These are phyloP conservation scores for Galium porrigens DNA, from an alignment of 305 asterid genomes.

Conservation along the genomic window DNA sequence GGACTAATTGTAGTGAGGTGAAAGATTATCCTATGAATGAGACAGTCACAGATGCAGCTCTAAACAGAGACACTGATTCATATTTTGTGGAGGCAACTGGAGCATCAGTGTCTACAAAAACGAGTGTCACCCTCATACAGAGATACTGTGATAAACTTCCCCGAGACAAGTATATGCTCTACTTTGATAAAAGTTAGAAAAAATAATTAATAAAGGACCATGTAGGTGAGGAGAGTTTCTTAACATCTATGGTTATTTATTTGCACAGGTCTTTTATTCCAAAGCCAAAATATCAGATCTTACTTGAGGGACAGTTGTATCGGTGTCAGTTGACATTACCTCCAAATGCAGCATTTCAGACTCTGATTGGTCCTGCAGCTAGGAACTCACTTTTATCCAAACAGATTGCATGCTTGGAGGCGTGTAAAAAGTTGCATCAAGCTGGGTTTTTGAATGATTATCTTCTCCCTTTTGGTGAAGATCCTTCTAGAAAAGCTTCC, in stretches of 20 bases:
- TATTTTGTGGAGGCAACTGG: slow-evolving; percentile 61
- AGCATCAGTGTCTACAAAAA: slow-evolving; percentile 47
- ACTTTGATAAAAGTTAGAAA: slow-evolving; percentile 3
- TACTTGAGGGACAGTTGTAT: slow-evolving; percentile 34
- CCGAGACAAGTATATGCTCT: slow-evolving; percentile 41
- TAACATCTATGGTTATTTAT: neutral
- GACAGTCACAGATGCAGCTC: neutral
- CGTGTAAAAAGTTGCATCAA: slow-evolving; percentile 67
- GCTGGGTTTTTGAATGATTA: slow-evolving; percentile 52
- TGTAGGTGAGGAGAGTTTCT: neutral
- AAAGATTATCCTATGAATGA: slow-evolving; percentile 20
- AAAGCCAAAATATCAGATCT: slow-evolving; percentile 40
- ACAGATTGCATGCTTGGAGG: slow-evolving; percentile 74
- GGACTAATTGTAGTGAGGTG: slow-evolving; percentile 20
- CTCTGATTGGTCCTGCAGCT: slow-evolving; percentile 45
- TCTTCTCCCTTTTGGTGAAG: slow-evolving; percentile 36
- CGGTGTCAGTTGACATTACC: slow-evolving; percentile 58
- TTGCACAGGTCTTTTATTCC: slow-evolving; percentile 34
- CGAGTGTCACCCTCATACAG: slow-evolving; percentile 55
- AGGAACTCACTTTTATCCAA: slow-evolving; percentile 32
- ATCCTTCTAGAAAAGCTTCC: slow-evolving; percentile 27
- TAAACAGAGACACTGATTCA: slow-evolving; percentile 3
- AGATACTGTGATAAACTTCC: slow-evolving; percentile 59
- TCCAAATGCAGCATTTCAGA: slow-evolving; percentile 54
- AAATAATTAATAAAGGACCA: neutral